Evolutionary conservation across 805 yeast species (phyloP).

Genomic region (Spencermartinsiella europaea): DNA sequence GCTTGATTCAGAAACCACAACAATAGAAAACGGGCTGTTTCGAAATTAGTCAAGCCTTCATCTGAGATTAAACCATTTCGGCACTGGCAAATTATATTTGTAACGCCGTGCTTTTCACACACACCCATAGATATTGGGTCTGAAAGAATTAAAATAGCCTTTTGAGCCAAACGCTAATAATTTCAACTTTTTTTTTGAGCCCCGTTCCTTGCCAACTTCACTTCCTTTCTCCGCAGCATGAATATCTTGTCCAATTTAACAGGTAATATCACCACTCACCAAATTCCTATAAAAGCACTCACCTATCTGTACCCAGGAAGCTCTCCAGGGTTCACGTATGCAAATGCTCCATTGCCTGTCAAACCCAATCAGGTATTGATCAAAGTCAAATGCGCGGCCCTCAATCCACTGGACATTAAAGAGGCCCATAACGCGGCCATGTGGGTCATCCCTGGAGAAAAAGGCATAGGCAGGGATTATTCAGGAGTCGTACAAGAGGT

Average conservation of each 20-base stretch:
- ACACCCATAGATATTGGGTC: too few relatives aligned
- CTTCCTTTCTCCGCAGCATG: too few relatives aligned
- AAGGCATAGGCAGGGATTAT: slow-evolving; percentile 70
- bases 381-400: slow-evolving; percentile 52
- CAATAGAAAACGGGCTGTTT: too few relatives aligned
- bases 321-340: slow-evolving; percentile 41
- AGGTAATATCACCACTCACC: background rate
- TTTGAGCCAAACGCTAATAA: too few relatives aligned
- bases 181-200: too few relatives aligned
- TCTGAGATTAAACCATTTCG: too few relatives aligned
- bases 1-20: too few relatives aligned
- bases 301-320: slow-evolving; percentile 17
- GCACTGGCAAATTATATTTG: too few relatives aligned
- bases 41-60: too few relatives aligned
- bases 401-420: slow-evolving; percentile 63
- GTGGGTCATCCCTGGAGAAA: slow-evolving; percentile 41
- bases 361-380: slow-evolving; percentile 47
- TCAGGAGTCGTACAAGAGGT: slow-evolving; percentile 54
- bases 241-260: background rate
- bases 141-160: too few relatives aligned
- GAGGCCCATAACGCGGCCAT: slow-evolving; percentile 41
- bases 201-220: too few relatives aligned
- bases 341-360: slow-evolving; percentile 47
- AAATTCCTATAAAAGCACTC: slow-evolving; percentile 19
- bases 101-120: too few relatives aligned